Conservation (phyloP, 2,329 filamentous ascomycete genomes). For the Alternaria tenuissima region DNA sequence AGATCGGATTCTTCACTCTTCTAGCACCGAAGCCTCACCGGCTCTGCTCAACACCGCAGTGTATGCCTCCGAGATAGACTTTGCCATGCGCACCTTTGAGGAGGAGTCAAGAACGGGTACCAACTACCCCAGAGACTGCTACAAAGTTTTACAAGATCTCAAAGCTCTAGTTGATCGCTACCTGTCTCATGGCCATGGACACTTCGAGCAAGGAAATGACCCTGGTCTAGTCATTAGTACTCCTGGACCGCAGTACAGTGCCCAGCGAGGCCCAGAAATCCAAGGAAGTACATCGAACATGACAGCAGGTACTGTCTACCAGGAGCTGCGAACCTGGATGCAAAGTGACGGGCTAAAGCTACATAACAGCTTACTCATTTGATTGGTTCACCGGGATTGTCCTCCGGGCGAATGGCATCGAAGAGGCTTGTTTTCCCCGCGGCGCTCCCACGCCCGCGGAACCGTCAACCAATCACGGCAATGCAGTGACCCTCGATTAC, state of each 20-base stretch:
- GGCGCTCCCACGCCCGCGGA: background rate
- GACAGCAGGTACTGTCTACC: conserved; percentile 17
- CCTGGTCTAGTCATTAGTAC: background rate
- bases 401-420: background rate
- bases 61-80: conserved; percentile 24
- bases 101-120: conserved; percentile 34
- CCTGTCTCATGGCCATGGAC: conserved; percentile 12
- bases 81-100: conserved; percentile 34
- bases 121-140: conserved; percentile 36
- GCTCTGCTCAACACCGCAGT: background rate
- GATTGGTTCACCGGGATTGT: background rate
- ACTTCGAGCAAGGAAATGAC: conserved; percentile 3
- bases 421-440: background rate
- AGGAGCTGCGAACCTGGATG: conserved; percentile 28
- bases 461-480: conserved; percentile 2
- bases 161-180: conserved; percentile 32
- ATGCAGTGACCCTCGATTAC: conserved; percentile 1
- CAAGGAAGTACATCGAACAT: conserved; percentile 2
- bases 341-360: conserved; percentile 26
- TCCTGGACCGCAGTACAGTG: background rate
- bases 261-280: background rate
- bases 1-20: conserved; percentile 25
- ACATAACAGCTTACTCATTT: conserved; percentile 25
- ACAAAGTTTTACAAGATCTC: conserved; percentile 33
- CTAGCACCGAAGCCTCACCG: background rate